Percentiles rank a stretch among this genome's conserved stretches.
Evolutionary conservation across 2,329 filamentous ascomycete genomes (phyloP).

Genomic region (Daldinia eschscholtzii): DNA sequence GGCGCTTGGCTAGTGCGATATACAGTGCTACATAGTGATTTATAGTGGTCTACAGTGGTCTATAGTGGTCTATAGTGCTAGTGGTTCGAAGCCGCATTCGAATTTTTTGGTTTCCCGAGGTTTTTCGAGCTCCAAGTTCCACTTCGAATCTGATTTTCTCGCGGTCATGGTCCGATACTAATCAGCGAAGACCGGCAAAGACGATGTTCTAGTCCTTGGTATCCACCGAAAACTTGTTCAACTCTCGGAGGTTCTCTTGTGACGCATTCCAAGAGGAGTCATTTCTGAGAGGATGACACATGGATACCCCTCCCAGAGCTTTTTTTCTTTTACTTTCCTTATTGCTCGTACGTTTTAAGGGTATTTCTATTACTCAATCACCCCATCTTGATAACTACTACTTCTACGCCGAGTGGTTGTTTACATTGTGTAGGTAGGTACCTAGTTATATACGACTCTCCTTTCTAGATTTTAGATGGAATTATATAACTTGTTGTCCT

Average conservation of each 20-base stretch:
- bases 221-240: conserved; percentile 40
- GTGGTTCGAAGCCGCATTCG: conserved; percentile 38
- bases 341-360: background rate
- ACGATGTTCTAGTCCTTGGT: conserved; percentile 21
- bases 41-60: conserved; percentile 4
- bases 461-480: conserved; percentile 11
- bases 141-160: conserved; percentile 14
- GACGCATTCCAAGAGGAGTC: conserved; percentile 39
- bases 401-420: conserved; percentile 23
- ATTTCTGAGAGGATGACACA: conserved; percentile 34
- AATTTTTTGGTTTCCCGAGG: conserved; percentile 16
- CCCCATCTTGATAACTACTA: conserved; percentile 19
- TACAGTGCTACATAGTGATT: background rate
- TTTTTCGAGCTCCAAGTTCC: conserved; percentile 13
- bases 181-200: conserved; percentile 23
- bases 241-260: conserved; percentile 29
- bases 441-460: too few relatives aligned
- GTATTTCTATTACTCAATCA: conserved; percentile 8
- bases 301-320: conserved; percentile 19
- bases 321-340: conserved; percentile 7
- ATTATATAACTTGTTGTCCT: background rate
- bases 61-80: conserved; percentile 31
- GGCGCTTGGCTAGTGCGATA: conserved; percentile 21
- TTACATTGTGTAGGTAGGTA: background rate
- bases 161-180: conserved; percentile 15